Evolutionary conservation across 441 rosid species (phyloP).

Genomic region (Melastoma candidum): DNA sequence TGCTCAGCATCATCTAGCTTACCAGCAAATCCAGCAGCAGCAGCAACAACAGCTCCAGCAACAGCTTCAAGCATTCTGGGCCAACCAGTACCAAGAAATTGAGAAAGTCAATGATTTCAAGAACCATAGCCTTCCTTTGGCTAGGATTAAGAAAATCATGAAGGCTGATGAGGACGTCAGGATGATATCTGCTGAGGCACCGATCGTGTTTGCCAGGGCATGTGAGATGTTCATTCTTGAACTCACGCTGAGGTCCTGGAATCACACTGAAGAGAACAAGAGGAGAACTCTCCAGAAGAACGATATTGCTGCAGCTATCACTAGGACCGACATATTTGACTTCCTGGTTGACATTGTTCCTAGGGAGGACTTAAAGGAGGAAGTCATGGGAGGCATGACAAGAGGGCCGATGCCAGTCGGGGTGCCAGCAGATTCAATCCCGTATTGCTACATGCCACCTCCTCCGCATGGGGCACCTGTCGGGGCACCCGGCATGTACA

Average conservation of each 20-base stretch:
- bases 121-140: slow-evolving; percentile 79
- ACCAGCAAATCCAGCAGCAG: slow-evolving; percentile 71
- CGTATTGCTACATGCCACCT: slow-evolving; percentile 66
- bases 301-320: slow-evolving; percentile 77
- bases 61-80: slow-evolving; percentile 72
- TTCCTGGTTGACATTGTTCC: slow-evolving; percentile 79
- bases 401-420: slow-evolving; percentile 39
- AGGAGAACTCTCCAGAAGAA: slow-evolving; percentile 79
- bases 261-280: slow-evolving; percentile 82
- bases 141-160: slow-evolving; percentile 92
- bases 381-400: slow-evolving; percentile 62
- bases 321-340: slow-evolving; percentile 78
- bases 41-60: slow-evolving; percentile 80
- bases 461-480: slow-evolving; percentile 46
- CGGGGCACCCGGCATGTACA: slow-evolving; percentile 70
- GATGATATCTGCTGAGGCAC: slow-evolving; percentile 92
- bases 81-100: slow-evolving; percentile 56
- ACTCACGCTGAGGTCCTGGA: slow-evolving; percentile 74
- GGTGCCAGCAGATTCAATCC: slow-evolving; percentile 52
- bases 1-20: slow-evolving; percentile 64
- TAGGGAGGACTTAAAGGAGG: slow-evolving; percentile 66
- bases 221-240: slow-evolving; percentile 90
- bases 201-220: slow-evolving; percentile 75
- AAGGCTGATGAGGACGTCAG: slow-evolving; percentile 86
- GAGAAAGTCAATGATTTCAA: slow-evolving; percentile 70